Evolutionary conservation across 371 early-diverging fungal species (phyloP), one percentile per base, ranked within the genome.

Genomic region (Mortierella polycephala): DNA sequence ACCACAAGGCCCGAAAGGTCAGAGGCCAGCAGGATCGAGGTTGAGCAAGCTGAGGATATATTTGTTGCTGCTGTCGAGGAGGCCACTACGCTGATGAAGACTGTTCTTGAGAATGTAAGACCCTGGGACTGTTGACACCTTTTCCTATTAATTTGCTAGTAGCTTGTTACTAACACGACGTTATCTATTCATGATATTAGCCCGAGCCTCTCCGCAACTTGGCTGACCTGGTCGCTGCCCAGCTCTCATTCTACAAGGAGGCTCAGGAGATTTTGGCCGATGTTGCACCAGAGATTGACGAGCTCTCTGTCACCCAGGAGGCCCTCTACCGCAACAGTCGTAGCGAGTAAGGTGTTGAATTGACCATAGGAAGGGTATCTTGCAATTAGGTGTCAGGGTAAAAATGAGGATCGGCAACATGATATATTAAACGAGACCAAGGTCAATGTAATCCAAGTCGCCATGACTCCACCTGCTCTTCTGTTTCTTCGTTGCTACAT

Each of bases 21-120:
- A 14, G 95, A 94, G 57, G 88, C 83, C 44, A 88, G 88, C 49
- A 89, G 94, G 30, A 77, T 87, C 13, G 95, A 96, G 68, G 93
- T 96, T 16, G 95, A 96, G 73, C 85, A 89, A 45, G 94, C 96
- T 10, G 97, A 98, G 82, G 97, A 97, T 83, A 89, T 92, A 64
- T 96, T 98, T 86, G 95, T 96, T 9, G 91, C 90, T 12, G 94
- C 93, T 2, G 93, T 98, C 11, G 97, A 96, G 69, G 95, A 96
- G 72, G 94, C 96, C 7, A 96, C 94, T 73, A 87, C 87, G 20
- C 84, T 94, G 69, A 98, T 98, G 98, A 94, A 93, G 75, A 79
- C 90, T 13, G 93, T 94, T n/a, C 88, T 97, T 51, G 96, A 95
- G 81, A 92, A 84, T 59, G 90, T 90, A 83, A 82, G 23, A n/a